Base-by-base conservation (phyloP, 2,329 filamentous ascomycete species). In the Xylariaceae sp. region DNA sequence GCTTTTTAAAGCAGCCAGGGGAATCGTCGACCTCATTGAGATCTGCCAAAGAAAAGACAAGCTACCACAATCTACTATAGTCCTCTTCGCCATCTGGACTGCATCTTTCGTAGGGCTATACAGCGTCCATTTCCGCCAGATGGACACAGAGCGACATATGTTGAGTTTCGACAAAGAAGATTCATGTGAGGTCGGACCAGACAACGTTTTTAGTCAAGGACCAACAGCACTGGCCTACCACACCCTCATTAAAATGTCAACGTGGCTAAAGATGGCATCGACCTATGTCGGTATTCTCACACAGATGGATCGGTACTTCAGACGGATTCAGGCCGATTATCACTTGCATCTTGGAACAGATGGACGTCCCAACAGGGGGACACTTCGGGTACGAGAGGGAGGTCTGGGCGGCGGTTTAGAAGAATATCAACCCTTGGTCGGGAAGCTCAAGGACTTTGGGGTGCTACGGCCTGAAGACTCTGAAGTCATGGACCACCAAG, bases 51-150 rank as follows among this genome's bases (percentile, higher is more conserved):
- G 78, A 43, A 75, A 73, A 61, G 74, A 78, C 44, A 78, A 77
- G 44, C 67, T 86, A 2, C 79, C 83, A 1, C 79, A 87, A 62
- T 88, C 85, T 1, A 82, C 83, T 0, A 74, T 86, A 25, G 75
- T 83, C 3, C 74, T 80, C 3, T 88, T 86, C 57, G 77, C 83
- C 2, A 72, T 85, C 32, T 88, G 83, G 71, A 79, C 77, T 10
- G 82, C 83, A 1, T 77, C 79, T 0, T 84, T 86, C 55, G 73
- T 80, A 14, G 80, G 81, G 25, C 71, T 86, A 2, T 88, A 88
- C 59, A 79, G 79, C 10, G 71, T 74, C 36, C 78, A 82, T 56
- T 88, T 88, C 45, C 81, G 82, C 0, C 75, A 78, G 46, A 86
- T 88, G 80, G 85, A 88, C 54, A 70, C 69, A 1, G 66, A 76